phyloP scores from a whole-genome alignment of 2,329 filamentous ascomycete genomes.

The Penicillium aurantiogriseum region DNA sequence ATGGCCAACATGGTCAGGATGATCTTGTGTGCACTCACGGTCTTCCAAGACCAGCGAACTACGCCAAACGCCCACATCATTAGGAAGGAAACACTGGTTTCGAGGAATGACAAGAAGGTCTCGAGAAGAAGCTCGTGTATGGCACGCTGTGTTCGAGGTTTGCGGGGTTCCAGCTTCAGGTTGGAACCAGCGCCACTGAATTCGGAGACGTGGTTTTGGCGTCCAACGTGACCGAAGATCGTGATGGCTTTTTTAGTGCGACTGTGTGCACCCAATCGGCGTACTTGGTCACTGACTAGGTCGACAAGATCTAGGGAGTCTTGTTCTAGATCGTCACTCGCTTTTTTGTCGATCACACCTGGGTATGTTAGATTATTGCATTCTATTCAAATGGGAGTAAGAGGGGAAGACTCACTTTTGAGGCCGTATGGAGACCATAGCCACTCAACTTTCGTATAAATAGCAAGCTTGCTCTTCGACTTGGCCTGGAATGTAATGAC shows the following conservation, averaged over 20 bases:
- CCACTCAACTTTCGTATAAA: constrained; percentile 90
- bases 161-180: constrained; percentile 45
- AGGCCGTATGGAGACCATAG: constrained; percentile 59
- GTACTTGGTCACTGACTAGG: constrained; percentile 50
- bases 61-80: constrained; percentile 73
- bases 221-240: constrained; percentile 50
- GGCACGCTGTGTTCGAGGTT: constrained; percentile 59
- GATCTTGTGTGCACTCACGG: constrained; percentile 70
- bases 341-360: constrained; percentile 61
- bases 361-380: constrained; percentile 10
- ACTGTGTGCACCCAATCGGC: constrained; percentile 46
- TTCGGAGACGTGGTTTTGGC: constrained; percentile 41
- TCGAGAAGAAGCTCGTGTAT: constrained; percentile 71
- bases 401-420: constrained; percentile 36
- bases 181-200: constrained; percentile 36
- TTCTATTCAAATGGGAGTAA: not conserved
- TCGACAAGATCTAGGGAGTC: constrained; percentile 51
- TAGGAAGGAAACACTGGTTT: constrained; percentile 71
- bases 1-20: constrained; percentile 67
- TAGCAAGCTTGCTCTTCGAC: constrained; percentile 83
- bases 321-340: constrained; percentile 64
- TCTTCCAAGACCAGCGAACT: constrained; percentile 64
- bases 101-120: constrained; percentile 67
- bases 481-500: constrained; percentile 93
- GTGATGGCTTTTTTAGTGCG: constrained; percentile 50